Conservation (phyloP, 306 rosid species). For the Cucurbita maxima region DNA sequence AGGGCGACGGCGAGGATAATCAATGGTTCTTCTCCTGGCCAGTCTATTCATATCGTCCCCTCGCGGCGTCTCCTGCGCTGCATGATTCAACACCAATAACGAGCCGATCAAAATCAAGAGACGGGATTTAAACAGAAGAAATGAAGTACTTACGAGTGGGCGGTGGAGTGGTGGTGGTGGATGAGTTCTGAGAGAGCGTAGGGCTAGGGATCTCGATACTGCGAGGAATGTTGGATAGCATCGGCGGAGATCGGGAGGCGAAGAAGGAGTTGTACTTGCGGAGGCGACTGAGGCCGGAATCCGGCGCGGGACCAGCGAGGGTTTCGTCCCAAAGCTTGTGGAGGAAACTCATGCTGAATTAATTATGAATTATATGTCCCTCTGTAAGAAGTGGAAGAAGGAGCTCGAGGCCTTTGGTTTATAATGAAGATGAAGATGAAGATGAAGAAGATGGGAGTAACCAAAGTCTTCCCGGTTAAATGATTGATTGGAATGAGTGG, state of each 20-base stretch:
- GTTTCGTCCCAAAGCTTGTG: conserved; percentile 96
- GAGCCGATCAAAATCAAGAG: not conserved
- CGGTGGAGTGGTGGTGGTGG: conserved; percentile 42
- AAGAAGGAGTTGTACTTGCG: conserved; percentile 53
- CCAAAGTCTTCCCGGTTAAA: not conserved
- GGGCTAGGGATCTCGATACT: conserved; percentile 13
- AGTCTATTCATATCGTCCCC: conserved; percentile 30
- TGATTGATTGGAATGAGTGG: not conserved
- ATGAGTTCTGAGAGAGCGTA: conserved; percentile 1
- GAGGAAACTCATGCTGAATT: conserved; percentile 48
- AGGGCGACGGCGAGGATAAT: conserved; percentile 7
- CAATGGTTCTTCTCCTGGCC: conserved; percentile 35
- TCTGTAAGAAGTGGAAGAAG: not conserved
- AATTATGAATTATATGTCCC: not conserved
- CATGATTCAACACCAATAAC: not conserved
- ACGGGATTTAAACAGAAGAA: not conserved
- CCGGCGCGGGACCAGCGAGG: conserved; percentile 85
- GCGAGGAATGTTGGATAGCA: not conserved
- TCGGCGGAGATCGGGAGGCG: conserved; percentile 8
- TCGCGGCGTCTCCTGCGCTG: conserved; percentile 46
- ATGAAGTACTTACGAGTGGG: conserved; percentile 25
- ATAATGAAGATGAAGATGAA: not conserved
- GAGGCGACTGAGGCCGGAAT: conserved; percentile 73
- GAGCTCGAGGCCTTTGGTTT: not conserved
- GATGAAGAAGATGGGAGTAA: not conserved